phyloP scores from a whole-genome alignment of 306 rosid genomes.

The Cyclanthera cordifolia region DNA sequence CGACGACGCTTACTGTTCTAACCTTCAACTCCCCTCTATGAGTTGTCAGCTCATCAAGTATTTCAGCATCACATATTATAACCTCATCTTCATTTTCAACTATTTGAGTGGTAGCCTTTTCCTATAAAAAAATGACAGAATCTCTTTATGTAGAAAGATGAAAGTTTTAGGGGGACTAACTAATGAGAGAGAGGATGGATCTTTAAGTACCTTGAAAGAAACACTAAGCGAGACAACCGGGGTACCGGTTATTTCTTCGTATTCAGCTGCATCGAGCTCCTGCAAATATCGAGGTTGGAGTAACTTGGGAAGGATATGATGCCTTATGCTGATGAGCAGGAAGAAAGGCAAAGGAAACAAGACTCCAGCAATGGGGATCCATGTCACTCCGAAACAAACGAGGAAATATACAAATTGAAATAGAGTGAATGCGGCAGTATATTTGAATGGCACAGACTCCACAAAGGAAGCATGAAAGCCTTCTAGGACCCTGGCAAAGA shows the following conservation, averaged over 20 bases:
- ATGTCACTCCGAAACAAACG: constrained; percentile 61
- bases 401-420: constrained; percentile 60
- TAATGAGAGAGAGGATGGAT: neutral
- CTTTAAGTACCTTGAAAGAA: constrained; percentile 30
- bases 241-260: constrained; percentile 53
- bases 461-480: constrained; percentile 68
- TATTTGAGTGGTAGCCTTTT: constrained; percentile 19
- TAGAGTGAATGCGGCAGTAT: constrained; percentile 45
- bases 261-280: constrained; percentile 80
- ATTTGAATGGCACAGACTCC: constrained; percentile 57
- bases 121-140: constrained; percentile 21
- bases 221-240: constrained; percentile 24
- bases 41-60: constrained; percentile 62
- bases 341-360: constrained; percentile 77
- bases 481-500: constrained; percentile 49
- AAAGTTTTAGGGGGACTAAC: neutral
- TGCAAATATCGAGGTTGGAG: constrained; percentile 38
- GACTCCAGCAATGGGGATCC: constrained; percentile 86
- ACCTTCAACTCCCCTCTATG: constrained; percentile 75
- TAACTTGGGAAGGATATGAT: constrained; percentile 56
- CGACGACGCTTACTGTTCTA: constrained; percentile 45
- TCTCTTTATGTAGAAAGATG: neutral
- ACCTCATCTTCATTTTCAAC: constrained; percentile 26
- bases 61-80: constrained; percentile 49
- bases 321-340: constrained; percentile 53